These are phyloP conservation scores for carrot (Daucus carota) DNA, from an alignment of 129 eudicot genomes.

Conservation along the genomic window DH1_v3.0 NC_030384.2:40109501-40110000, in stretches of 20 bases:
- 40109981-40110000: too few relatives aligned
- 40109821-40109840: not conserved
- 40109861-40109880: not conserved
- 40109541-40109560: constrained; percentile 77
- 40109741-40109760: constrained; percentile 39
- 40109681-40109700: not conserved
- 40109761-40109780: constrained; percentile 58
- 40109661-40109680: not conserved
- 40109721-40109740: not conserved
- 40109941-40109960: not conserved
- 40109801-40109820: constrained; percentile 52
- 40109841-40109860: not conserved
- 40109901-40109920: not conserved
- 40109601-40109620: not conserved
- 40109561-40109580: constrained; percentile 50
- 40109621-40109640: not conserved
- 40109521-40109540: constrained; percentile 78
- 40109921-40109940: not conserved
- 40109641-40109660: too few relatives aligned
- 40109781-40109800: constrained; percentile 66
- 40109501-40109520: constrained; percentile 56
- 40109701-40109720: not conserved
- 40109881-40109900: not conserved
- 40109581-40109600: not conserved
- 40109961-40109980: not conserved